Base-by-base conservation (phyloP, 2,329 filamentous ascomycete species). In the Botrytis galanthina region DNA sequence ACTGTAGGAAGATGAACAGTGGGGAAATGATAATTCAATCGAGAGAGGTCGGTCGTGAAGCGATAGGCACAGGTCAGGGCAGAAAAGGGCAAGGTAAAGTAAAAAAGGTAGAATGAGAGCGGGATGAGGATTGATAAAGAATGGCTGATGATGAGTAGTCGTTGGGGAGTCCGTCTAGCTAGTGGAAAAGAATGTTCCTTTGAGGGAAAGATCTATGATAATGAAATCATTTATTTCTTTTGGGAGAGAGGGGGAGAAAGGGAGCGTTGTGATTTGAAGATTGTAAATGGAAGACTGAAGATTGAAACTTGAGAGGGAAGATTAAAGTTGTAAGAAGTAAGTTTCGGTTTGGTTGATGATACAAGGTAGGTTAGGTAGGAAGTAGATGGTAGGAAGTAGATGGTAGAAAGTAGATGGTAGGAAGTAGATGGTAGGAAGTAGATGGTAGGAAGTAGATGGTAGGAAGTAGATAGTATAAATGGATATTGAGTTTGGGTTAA, bases 61-160 rank as follows among this genome's bases (percentile, higher is more conserved):
- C 46, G 70, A 72, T 67, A 72, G 61, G 70, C 22, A 67, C 46
- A 63, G 10, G 57, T n/a, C 32, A 60, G 35, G 62, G 22, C 35
- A 35, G 37, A n/a, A 35, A n/a, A 32, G 7, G 48, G 48, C 5
- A n/a, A n/a, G 26, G 6, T 6, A n/a, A 26, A 12, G 39, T 14
- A 39, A 42, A 42, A 26, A 54, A 16, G 6, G 48, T 54, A 20
- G 35, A 37, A 42, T n/a, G 61, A 61, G 48, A 18, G 29, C 10
- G n/a, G n/a, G 46, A 26, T 18, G 29, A 32, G n/a, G n/a, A 18
- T 39, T n/a, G 59, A 54, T 29, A 42, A 44, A 66, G 60, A 54
- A 51, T 68, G 66, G 35, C 35, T 57, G 46, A 39, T 48, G 46
- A 48, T 26, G 8, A 48, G 20, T 4, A 48, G 46, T 16, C 16